phyloP scores from a whole-genome alignment of 2,329 filamentous ascomycete species.

The Colletotrichum cordylinicola region DNA sequence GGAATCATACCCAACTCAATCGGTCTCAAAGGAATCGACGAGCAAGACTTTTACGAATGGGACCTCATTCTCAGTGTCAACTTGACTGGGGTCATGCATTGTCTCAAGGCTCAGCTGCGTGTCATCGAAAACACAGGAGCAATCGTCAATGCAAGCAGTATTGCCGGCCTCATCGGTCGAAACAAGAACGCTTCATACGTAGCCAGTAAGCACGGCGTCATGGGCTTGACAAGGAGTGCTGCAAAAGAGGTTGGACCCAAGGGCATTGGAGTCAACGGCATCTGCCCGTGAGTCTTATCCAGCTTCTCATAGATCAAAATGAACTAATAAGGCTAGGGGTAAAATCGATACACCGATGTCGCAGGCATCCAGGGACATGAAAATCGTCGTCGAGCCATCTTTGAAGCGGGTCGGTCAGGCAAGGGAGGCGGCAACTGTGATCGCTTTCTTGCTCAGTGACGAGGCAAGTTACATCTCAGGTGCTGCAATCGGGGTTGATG shows the following conservation, averaged over 20 bases:
- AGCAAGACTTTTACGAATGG: conserved; percentile 31
- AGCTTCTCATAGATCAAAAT: neutral
- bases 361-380: conserved; percentile 18
- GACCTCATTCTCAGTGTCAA: conserved; percentile 33
- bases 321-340: conserved; percentile 21
- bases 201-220: conserved; percentile 35
- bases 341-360: conserved; percentile 35
- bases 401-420: conserved; percentile 28
- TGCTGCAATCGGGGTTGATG: neutral
- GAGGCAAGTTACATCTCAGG: neutral
- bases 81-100: conserved; percentile 32
- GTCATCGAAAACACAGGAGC: conserved; percentile 44
- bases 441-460: conserved; percentile 10
- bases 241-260: conserved; percentile 33
- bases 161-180: conserved; percentile 43
- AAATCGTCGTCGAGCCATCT: conserved; percentile 21
- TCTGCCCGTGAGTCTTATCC: conserved; percentile 30
- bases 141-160: conserved; percentile 52
- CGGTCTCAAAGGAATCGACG: conserved; percentile 25
- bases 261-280: conserved; percentile 32
- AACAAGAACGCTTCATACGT: conserved; percentile 33
- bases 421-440: conserved; percentile 33
- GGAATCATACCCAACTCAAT: conserved; percentile 37
- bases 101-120: conserved; percentile 31
- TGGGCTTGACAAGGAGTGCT: conserved; percentile 33